Evolutionary conservation across 1,284 basidiomycete genomes (phyloP).

Genomic region (Ceratobasidium sp.): DNA sequence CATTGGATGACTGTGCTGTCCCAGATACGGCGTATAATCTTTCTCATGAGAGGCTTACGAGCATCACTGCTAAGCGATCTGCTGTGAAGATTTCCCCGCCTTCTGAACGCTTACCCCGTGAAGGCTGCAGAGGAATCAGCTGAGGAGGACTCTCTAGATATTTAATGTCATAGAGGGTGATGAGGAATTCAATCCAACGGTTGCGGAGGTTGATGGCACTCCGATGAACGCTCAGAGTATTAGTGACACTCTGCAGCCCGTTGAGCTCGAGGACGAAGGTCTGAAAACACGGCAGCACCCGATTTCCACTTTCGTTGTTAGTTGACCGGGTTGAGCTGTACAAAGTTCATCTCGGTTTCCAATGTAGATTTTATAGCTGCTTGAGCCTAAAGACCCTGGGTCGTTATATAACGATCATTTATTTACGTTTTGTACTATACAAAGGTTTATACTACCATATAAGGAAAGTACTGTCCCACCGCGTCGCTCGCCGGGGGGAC

Average conservation of each 20-base stretch:
- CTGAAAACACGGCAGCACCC: neutral
- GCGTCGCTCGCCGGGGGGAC: neutral
- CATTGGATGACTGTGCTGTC: no score
- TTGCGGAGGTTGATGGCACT: constrained; percentile 1
- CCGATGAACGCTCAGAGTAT: neutral
- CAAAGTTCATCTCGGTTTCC: neutral
- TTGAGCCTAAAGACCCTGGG: neutral
- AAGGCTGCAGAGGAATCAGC: no score
- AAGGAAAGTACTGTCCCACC: constrained; percentile 13
- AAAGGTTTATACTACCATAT: constrained; percentile 12
- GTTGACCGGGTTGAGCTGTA: neutral
- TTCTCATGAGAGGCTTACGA: no score
- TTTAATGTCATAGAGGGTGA: neutral
- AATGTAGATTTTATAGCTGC: neutral
- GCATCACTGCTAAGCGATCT: no score
- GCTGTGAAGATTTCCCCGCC: no score
- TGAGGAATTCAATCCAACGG: neutral
- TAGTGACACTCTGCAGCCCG: neutral
- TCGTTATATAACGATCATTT: neutral
- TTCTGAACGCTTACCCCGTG: no score
- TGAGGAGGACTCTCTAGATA: no score
- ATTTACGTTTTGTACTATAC: neutral
- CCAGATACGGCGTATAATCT: no score
- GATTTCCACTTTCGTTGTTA: neutral
- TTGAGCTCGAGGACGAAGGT: neutral